A percentile compares a stretch with the other conserved stretches of the same genome.
These are phyloP conservation scores for Corniculantispora saksenae DNA, from an alignment of 2,329 filamentous ascomycete genomes.

Conservation along the genomic window DNA sequence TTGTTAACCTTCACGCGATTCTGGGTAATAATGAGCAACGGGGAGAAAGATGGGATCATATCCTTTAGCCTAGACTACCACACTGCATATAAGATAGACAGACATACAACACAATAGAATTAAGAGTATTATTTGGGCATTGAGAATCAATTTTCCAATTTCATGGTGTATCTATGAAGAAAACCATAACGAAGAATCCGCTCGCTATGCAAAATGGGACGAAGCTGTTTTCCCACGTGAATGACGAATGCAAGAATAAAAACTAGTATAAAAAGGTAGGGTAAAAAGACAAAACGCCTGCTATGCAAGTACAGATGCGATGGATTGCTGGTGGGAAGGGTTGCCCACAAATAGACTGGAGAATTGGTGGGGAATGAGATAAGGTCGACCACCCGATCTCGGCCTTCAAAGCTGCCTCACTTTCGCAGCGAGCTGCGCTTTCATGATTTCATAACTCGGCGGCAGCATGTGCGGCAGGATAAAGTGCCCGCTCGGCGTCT, in stretches of 20 bases:
- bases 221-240: not conserved
- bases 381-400: not conserved
- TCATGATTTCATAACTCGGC: conserved; percentile 3
- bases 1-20: not conserved
- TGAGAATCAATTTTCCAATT: not conserved
- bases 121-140: conserved; percentile 3
- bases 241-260: not conserved
- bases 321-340: not conserved
- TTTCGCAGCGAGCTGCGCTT: not conserved
- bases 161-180: not conserved
- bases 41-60: not conserved
- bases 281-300: not conserved
- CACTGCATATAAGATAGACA: conserved; percentile 17
- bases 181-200: not conserved
- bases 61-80: conserved; percentile 14
- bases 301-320: not conserved
- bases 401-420: not conserved
- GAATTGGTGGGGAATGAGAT: not conserved
- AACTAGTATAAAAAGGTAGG: not conserved
- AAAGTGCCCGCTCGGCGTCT: conserved; percentile 23
- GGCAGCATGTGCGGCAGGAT: conserved; percentile 23
- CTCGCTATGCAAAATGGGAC: conserved; percentile 13
- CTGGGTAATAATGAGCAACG: not conserved
- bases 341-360: not conserved
- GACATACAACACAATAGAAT: conserved; percentile 17